Evolutionary conservation across 1,139 yeast species (phyloP).

Genomic region (Sugiyamaella neomexicana): DNA sequence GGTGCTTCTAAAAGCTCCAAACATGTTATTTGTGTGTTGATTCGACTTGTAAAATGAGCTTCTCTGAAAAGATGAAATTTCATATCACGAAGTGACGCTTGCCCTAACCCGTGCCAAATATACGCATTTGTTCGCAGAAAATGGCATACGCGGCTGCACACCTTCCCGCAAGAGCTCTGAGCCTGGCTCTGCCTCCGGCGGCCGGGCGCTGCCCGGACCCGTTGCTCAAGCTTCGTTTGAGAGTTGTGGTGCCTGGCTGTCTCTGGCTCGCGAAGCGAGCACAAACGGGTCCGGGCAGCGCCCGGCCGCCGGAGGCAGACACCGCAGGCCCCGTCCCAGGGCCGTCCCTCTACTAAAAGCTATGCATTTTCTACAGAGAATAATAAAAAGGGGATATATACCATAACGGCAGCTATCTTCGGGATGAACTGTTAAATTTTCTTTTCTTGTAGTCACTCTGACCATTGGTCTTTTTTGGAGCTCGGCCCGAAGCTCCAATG

Average conservation of each 20-base stretch:
- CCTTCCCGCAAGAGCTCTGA: too few species aligned
- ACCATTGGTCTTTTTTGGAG: slow-evolving; percentile 34
- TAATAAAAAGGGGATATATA: not conserved
- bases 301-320: not conserved
- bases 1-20: slow-evolving; percentile 78
- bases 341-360: not conserved
- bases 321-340: too few species aligned
- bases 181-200: too few species aligned
- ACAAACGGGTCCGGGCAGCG: not conserved
- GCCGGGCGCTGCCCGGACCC: too few species aligned
- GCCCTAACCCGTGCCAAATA: slow-evolving; percentile 10
- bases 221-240: too few species aligned
- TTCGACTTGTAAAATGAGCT: not conserved
- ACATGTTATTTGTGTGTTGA: slow-evolving; percentile 47
- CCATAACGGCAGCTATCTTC: not conserved
- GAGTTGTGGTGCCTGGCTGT: too few species aligned
- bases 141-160: not conserved
- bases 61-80: not conserved
- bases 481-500: slow-evolving; percentile 86
- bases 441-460: slow-evolving; percentile 19
- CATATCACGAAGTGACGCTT: not conserved
- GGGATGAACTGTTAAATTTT: slow-evolving; percentile 12
- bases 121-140: not conserved
- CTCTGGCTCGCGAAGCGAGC: not conserved
- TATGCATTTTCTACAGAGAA: not conserved